Conservation (phyloP, 352 stramenopile species). For the Pythium guiyangense region DNA sequence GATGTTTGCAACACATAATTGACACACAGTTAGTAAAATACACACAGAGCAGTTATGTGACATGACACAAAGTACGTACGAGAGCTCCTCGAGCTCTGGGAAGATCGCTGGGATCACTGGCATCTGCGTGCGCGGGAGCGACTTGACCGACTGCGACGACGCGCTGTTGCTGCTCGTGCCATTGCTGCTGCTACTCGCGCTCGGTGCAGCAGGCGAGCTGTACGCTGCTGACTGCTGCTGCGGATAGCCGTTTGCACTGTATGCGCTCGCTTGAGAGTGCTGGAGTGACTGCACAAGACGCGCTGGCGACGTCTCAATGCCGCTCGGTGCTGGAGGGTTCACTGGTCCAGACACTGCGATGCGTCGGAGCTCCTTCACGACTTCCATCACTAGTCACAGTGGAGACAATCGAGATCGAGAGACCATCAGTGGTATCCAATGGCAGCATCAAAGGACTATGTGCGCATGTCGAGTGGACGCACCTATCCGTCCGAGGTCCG, state of each 20-base stretch:
- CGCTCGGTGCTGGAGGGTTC: slow-evolving; percentile 1
- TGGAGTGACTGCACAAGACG: slow-evolving; percentile 2
- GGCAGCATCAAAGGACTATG: not conserved
- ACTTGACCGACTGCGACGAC: slow-evolving; percentile 20
- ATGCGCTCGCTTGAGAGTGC: slow-evolving; percentile 5
- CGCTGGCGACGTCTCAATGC: slow-evolving; percentile 2
- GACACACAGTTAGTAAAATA: not conserved
- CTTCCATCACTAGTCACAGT: slow-evolving; percentile 56
- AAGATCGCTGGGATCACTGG: slow-evolving; percentile 70
- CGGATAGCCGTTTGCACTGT: not conserved
- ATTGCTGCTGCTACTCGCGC: slow-evolving; percentile 1
- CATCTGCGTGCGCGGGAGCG: slow-evolving; percentile 65
- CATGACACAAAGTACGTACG: slow-evolving; percentile 42
- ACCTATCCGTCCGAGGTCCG: slow-evolving; percentile 76
- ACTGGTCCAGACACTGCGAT: slow-evolving; percentile 13
- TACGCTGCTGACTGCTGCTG: slow-evolving; percentile 19
- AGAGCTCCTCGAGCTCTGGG: slow-evolving; percentile 69
- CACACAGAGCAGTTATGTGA: not conserved
- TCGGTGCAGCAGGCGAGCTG: slow-evolving; percentile 1
- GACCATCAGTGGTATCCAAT: too few species aligned
- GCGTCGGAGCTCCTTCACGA: slow-evolving; percentile 49
- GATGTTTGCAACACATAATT: not conserved
- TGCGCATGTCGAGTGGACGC: not conserved
- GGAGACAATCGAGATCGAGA: too few species aligned
- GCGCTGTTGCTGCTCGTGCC: slow-evolving; percentile 21